Conservation (phyloP, 768 basidiomycete species). For the Pleurotus eryngii region DNA sequence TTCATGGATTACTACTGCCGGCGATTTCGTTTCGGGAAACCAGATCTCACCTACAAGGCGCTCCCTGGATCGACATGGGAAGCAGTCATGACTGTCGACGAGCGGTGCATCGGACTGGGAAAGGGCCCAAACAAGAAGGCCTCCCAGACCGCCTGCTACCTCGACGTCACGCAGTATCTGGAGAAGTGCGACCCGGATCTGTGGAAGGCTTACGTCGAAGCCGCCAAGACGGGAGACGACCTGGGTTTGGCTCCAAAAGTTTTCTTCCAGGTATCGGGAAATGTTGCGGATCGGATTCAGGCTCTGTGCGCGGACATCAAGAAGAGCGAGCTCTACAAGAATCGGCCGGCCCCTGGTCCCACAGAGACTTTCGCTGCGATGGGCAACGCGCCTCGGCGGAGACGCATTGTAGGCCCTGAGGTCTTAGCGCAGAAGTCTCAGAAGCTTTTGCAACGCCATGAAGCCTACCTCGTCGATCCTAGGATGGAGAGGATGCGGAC, state of each 20-base stretch:
- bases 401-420: slow-evolving; percentile 13
- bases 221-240: slow-evolving; percentile 61
- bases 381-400: not conserved
- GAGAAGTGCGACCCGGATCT: slow-evolving; percentile 78
- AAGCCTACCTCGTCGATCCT: slow-evolving; percentile 61
- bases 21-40: slow-evolving; percentile 68
- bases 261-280: slow-evolving; percentile 57
- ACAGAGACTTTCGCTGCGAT: slow-evolving; percentile 4
- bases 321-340: slow-evolving; percentile 60
- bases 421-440: slow-evolving; percentile 52
- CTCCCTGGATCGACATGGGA: slow-evolving; percentile 47
- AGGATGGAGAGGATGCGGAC: slow-evolving; percentile 61
- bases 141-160: slow-evolving; percentile 69
- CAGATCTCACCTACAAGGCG: slow-evolving; percentile 60
- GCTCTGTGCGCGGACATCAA: slow-evolving; percentile 69
- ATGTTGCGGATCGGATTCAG: slow-evolving; percentile 65
- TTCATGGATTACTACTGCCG: slow-evolving; percentile 97
- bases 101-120: slow-evolving; percentile 81
- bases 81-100: slow-evolving; percentile 72
- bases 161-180: slow-evolving; percentile 86
- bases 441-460: slow-evolving; percentile 47
- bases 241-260: slow-evolving; percentile 72
- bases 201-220: slow-evolving; percentile 69
- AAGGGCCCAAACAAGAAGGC: slow-evolving; percentile 64
- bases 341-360: slow-evolving; percentile 43